phyloP scores from a whole-genome alignment of 1,284 basidiomycete genomes.

The Marasmius fiardii region DNA sequence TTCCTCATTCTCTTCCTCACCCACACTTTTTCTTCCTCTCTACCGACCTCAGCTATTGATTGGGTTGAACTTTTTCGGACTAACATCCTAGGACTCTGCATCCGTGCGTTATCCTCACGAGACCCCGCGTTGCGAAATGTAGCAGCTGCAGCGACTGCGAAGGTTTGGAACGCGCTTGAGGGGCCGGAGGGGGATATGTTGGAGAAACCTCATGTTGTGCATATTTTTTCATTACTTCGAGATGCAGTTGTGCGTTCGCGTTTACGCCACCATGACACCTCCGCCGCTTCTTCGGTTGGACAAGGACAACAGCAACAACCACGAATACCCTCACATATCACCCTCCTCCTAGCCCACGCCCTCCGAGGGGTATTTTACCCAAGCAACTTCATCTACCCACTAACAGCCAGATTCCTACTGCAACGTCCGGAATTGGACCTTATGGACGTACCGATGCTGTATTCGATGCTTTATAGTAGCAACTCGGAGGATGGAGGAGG shows the following conservation, averaged over 20 bases:
- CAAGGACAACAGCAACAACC: too few relatives aligned
- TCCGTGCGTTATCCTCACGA: slow-evolving; percentile 73
- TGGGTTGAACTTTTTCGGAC: slow-evolving; percentile 88
- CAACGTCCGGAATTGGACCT: slow-evolving; percentile 77
- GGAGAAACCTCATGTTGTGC: slow-evolving; percentile 75
- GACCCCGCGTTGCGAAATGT: slow-evolving; percentile 57
- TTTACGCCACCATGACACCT: too few relatives aligned
- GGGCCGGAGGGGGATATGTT: slow-evolving; percentile 79
- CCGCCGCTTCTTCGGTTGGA: too few relatives aligned
- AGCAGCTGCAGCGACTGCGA: slow-evolving; percentile 51
- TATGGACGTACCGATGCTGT: slow-evolving; percentile 82
- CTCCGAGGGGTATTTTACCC: slow-evolving; percentile 80
- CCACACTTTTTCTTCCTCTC: slow-evolving; percentile 56
- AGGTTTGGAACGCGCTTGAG: slow-evolving; percentile 52
- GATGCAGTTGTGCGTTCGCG: slow-evolving; percentile 52
- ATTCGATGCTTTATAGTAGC: slow-evolving; percentile 79
- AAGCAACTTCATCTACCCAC: slow-evolving; percentile 76
- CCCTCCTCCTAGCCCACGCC: slow-evolving; percentile 78
- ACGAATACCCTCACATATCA: slow-evolving; percentile 72
- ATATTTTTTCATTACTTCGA: slow-evolving; percentile 74
- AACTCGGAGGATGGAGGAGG: slow-evolving; percentile 52
- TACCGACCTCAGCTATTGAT: slow-evolving; percentile 57
- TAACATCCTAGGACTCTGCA: slow-evolving; percentile 73
- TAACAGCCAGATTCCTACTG: slow-evolving; percentile 78
- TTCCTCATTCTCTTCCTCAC: slow-evolving; percentile 73